Conservation (phyloP, 768 basidiomycete species). For the Rhodotorula kratochvilovae region DNA sequence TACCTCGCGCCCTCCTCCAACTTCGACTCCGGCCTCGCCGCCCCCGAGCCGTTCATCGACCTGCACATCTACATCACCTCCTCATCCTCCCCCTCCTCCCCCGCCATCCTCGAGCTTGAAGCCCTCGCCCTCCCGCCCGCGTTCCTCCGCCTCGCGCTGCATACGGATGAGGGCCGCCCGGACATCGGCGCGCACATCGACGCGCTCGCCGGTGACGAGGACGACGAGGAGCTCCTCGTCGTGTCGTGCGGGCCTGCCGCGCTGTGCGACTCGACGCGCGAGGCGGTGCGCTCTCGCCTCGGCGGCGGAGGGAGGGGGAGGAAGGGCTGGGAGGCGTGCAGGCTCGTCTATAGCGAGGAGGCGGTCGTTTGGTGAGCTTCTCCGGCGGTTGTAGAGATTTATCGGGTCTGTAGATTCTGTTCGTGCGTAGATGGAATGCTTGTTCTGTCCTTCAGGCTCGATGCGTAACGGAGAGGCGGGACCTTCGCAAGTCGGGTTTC, state of each 20-base stretch:
- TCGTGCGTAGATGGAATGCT: no score
- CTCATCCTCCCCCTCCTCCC: not conserved
- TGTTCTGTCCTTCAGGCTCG: no score
- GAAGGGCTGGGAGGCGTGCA: constrained; percentile 3
- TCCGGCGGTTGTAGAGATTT: no score
- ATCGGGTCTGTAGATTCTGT: no score
- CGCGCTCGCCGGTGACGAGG: not conserved
- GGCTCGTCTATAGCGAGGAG: not conserved
- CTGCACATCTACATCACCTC: not conserved
- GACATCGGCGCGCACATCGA: not conserved
- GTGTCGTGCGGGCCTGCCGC: not conserved
- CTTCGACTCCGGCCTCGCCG: not conserved
- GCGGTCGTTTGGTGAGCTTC: not conserved
- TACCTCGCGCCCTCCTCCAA: not conserved
- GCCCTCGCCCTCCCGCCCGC: not conserved
- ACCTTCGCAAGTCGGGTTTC: no score
- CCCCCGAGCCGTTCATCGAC: not conserved
- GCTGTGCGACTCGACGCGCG: not conserved
- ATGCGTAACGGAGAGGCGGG: no score
- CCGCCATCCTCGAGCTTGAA: not conserved
- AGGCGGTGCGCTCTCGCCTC: not conserved
- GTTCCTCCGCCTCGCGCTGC: not conserved
- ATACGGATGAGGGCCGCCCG: not conserved
- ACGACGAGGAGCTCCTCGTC: not conserved
- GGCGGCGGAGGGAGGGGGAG: not conserved